Evolutionary conservation across 768 basidiomycete species (phyloP).

Genomic region (Auriscalpium orientale): DNA sequence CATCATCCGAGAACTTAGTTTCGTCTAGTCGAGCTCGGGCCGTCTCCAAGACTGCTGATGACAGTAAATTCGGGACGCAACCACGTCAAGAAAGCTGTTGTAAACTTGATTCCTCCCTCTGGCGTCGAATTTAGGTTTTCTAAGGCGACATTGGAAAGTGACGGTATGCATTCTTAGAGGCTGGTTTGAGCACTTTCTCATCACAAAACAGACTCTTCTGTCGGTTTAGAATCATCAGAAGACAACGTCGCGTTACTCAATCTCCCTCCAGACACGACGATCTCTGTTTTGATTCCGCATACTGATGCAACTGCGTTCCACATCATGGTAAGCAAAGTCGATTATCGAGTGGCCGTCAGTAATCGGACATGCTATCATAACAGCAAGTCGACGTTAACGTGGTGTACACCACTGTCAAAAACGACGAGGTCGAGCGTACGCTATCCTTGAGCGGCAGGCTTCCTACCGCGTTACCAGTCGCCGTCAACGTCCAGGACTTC

Average conservation of each 20-base stretch:
- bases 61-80: conserved; percentile 66
- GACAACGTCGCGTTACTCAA: conserved; percentile 41
- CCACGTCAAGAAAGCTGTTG: conserved; percentile 40
- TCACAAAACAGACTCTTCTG: conserved; percentile 7
- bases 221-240: conserved; percentile 30
- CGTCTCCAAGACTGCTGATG: conserved; percentile 45
- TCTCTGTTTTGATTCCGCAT: conserved; percentile 56
- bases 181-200: not conserved
- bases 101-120: conserved; percentile 49
- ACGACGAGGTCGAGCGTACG: conserved; percentile 45
- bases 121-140: conserved; percentile 40
- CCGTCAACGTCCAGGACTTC: conserved; percentile 94
- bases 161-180: conserved; percentile 21
- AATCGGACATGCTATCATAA: not conserved
- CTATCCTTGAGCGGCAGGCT: conserved; percentile 50
- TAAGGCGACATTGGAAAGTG: conserved; percentile 33
- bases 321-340: conserved; percentile 43
- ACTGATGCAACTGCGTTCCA: conserved; percentile 54
- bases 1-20: not conserved
- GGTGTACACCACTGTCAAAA: conserved; percentile 55
- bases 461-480: conserved; percentile 69
- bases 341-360: not conserved
- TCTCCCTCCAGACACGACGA: conserved; percentile 35
- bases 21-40: conserved; percentile 56
- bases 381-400: conserved; percentile 66